Base-by-base conservation (phyloP, 768 basidiomycete species). In the Tricholoma flavovirens region DNA sequence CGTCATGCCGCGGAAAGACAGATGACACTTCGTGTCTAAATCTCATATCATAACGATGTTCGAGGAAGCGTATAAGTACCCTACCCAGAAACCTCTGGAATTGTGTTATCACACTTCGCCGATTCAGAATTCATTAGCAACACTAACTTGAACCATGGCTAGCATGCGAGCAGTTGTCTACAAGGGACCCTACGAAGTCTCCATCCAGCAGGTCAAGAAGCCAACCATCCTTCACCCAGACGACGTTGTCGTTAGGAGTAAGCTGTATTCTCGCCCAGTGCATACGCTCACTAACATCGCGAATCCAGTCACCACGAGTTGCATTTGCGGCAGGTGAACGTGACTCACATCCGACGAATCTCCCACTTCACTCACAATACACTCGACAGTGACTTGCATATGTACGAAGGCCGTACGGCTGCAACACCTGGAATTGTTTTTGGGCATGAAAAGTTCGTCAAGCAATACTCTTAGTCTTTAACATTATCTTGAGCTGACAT, bases 371-470 rank as follows among this genome's bases (percentile, higher is more conserved):
- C 30, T 32, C 10, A 40, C 29, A 12, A 2, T 38, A 9, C 30
- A 19, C 8, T 36, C 8, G 33, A 1, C 56, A 80, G 78, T 49
- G 80, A 81, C 57, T 61, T 81, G 53, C 80, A 81, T 59, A 80
- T 81, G 80, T 81, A 81, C 60, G 79, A 81, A 66, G 80, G 80
- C 12, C 77, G 80, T 54, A 80, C 79, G 2, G 76, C 71, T 10
- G 80, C 79, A 1, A 57, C 79, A 59, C 53, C 76, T 29, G 79
- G 78, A 3, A 78, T 80, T 21, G 72, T 80, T 10, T 82, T 82
- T 53, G 80, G 80, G 9, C 80, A 80, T 62, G 80, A 82, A 62
- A 82, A 82, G 78, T 79, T 61, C 21, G 68, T 58, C 26, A 8
- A 21, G 24, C 24, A 26, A 5, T 14, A 4, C 22, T 8, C 6